phyloP scores from a whole-genome alignment of 805 yeast genomes.

The Candida quercuum region DNA sequence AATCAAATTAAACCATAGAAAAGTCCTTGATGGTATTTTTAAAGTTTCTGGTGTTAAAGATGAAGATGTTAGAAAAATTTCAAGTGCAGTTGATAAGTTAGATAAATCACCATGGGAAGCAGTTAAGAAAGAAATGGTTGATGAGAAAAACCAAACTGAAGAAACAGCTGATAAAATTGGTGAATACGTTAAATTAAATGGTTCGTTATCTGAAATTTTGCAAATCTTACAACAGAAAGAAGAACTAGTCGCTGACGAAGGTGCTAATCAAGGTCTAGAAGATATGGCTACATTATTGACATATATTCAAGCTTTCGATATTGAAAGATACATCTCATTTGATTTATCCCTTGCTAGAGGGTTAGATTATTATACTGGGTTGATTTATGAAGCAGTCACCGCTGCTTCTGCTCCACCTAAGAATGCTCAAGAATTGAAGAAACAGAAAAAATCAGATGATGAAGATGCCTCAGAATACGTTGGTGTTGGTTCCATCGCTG shows the following conservation, averaged over 20 bases:
- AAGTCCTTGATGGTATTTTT: slow-evolving; percentile 93
- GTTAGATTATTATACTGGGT: slow-evolving; percentile 94
- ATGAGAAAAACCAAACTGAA: slow-evolving; percentile 84
- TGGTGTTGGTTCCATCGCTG: slow-evolving; percentile 98
- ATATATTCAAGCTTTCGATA: slow-evolving; percentile 80
- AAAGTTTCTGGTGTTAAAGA: slow-evolving; percentile 91
- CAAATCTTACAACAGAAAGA: slow-evolving; percentile 51
- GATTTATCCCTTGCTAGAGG: slow-evolving; percentile 97
- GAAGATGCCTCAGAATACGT: slow-evolving; percentile 96
- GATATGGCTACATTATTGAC: slow-evolving; percentile 75
- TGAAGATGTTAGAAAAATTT: slow-evolving; percentile 88
- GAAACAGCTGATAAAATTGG: slow-evolving; percentile 94
- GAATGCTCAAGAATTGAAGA: slow-evolving; percentile 65
- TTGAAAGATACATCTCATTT: slow-evolving; percentile 63
- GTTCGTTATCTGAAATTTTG: slow-evolving; percentile 63
- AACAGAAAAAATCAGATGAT: slow-evolving; percentile 43
- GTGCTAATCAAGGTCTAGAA: slow-evolving; percentile 74
- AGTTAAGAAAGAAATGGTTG: slow-evolving; percentile 87
- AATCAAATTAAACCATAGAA: slow-evolving; percentile 90
- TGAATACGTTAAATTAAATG: slow-evolving; percentile 80
- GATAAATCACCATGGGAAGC: slow-evolving; percentile 95
- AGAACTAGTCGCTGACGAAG: slow-evolving; percentile 52
- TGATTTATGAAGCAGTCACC: slow-evolving; percentile 95
- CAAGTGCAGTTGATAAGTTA: slow-evolving; percentile 94
- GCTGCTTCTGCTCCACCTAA: slow-evolving; percentile 93